Evolutionary conservation across 257 asterid species (phyloP), one percentile per base, ranked within the genome.

Genomic region (Perilla frutescens): DNA sequence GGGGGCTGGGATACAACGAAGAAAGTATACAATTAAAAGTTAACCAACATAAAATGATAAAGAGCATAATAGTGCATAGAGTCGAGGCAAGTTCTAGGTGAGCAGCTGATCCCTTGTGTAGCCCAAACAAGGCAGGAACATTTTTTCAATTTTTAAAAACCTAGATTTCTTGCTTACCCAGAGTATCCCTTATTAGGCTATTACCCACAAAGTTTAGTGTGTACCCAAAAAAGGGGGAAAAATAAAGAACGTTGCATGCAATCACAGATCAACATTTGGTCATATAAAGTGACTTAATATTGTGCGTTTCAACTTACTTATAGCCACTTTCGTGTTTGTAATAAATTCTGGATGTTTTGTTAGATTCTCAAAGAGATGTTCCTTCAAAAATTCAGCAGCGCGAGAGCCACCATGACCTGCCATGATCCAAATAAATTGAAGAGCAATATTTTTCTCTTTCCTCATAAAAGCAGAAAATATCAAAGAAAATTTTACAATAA

Each of bases 371-470:
- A 95, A 95, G 63, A 95, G 96, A 80, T 90, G 93, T 79, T 78
- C 83, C 93, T 87, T 95, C 92, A 95, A 84, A 86, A n/a, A 95
- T 77, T 95, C 96, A 63, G 98, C 98, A 44, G 99, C 99, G 1
- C 96, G 97, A 62, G 96, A 83, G 51, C 99, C 99, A 79, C 99
- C 98, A 78, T 95, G 99, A 78, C 99, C 99, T 95, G 88, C 63
- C 80, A 81, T 60, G 62, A 77, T 71, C 80, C 63, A 74, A 47
- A 72, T 66, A 51, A 75, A 78, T 65, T 81, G 41, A 67, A 63
- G 65, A 70, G 60, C 12, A 48, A 57, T 47, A 76, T 68, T 37
- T 62, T 66, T 44, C 55, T 43, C 34, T 44, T 3, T 5, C 55
- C 36, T 29, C 56, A 10, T 64, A 64, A 26, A 66, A 68, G 50